A percentile compares a stretch with the other conserved stretches of the same genome.
These are phyloP conservation scores for Uronychia setigera DNA, from an alignment of 73 alveolate species.

Conservation along the genomic window DNA sequence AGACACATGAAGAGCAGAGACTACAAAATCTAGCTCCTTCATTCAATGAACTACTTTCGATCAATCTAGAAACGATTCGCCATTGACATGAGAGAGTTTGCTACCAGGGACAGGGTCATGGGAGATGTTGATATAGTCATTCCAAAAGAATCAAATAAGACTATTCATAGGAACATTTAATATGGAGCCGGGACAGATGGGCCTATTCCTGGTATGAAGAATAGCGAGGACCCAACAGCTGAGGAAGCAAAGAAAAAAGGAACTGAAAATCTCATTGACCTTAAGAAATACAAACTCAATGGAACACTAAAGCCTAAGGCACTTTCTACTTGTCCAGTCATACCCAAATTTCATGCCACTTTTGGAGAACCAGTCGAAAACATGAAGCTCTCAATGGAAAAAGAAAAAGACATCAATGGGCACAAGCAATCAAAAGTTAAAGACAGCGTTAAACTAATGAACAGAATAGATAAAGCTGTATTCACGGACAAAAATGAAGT, in stretches of 20 bases:
- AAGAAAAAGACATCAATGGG: constrained; percentile 17
- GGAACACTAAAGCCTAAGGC: constrained; percentile 44
- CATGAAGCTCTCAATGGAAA: constrained; percentile 14
- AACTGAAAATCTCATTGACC: constrained; percentile 34
- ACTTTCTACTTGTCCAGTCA: constrained; percentile 57
- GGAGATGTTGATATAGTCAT: constrained; percentile 38
- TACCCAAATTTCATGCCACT: constrained; percentile 57
- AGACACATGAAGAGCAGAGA: constrained; percentile 68
- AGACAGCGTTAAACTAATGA: constrained; percentile 45
- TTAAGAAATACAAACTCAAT: constrained; percentile 43
- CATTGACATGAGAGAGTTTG: constrained; percentile 55
- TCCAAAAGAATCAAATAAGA: background rate
- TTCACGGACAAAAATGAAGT: constrained; percentile 38
- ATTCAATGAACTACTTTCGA: constrained; percentile 55
- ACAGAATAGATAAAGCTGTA: constrained; percentile 45
- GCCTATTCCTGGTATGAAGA: background rate
- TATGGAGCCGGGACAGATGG: background rate
- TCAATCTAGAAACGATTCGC: constrained; percentile 49
- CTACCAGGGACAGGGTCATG: constrained; percentile 61
- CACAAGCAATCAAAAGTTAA: background rate
- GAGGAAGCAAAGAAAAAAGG: constrained; percentile 4
- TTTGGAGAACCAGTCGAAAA: constrained; percentile 54
- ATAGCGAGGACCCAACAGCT: background rate
- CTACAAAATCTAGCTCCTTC: constrained; percentile 39
- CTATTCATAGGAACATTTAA: background rate